A percentile compares a stretch with the other conserved stretches of the same genome.
phyloP scores from a whole-genome alignment of 1,139 yeast species.

The Candida tetrigidarum region DNA sequence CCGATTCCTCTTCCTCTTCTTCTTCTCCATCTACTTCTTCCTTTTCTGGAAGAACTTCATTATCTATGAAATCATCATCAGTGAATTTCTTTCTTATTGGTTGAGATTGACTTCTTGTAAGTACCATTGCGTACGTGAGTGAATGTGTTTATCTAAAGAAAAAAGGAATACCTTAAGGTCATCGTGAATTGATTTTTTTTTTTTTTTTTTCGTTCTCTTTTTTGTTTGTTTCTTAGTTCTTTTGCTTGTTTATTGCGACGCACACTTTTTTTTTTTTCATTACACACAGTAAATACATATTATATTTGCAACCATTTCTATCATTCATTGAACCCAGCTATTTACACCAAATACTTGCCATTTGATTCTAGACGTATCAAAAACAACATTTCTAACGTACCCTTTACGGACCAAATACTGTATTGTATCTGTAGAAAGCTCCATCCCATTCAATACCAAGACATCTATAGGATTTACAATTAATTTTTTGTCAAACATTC shows the following conservation, averaged over 20 bases:
- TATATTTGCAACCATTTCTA: slow-evolving; percentile 3
- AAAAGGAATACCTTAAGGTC: background rate
- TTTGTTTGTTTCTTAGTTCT: background rate
- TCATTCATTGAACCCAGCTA: slow-evolving; percentile 17
- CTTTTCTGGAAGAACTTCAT: slow-evolving; percentile 6
- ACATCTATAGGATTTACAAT: slow-evolving; percentile 22
- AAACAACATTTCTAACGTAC: slow-evolving; percentile 24
- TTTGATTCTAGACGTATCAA: slow-evolving; percentile 30
- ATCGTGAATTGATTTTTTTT: slow-evolving; percentile 5
- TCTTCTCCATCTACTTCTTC: slow-evolving; percentile 12
- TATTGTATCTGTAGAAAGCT: slow-evolving; percentile 36
- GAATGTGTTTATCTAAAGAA: background rate
- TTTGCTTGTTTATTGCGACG: background rate
- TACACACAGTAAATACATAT: background rate
- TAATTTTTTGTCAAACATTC: slow-evolving; percentile 23
- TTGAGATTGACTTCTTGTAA: slow-evolving; percentile 27
- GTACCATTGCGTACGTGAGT: slow-evolving; percentile 22
- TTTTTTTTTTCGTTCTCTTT: background rate
- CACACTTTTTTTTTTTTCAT: too few species aligned
- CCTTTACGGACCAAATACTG: slow-evolving; percentile 23
- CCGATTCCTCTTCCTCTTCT: slow-evolving; percentile 17
- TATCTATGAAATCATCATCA: slow-evolving; percentile 25
- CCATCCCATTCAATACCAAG: slow-evolving; percentile 40
- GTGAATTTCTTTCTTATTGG: slow-evolving; percentile 28
- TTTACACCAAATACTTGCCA: slow-evolving; percentile 47